Evolutionary conservation across 1,139 yeast genomes (phyloP).

Genomic region (Debaryomyces psychrophilus): DNA sequence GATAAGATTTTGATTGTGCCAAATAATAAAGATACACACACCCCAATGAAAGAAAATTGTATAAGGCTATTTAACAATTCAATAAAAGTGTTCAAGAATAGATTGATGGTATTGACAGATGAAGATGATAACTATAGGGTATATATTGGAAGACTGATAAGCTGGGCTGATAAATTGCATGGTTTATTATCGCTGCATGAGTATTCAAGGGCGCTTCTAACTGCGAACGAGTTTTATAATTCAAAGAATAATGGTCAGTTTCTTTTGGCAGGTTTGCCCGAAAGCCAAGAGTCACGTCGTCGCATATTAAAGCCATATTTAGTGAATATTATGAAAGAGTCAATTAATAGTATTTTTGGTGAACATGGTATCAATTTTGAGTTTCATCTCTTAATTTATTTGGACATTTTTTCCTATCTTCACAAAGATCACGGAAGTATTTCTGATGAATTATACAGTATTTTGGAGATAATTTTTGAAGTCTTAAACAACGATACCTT

Average conservation of each 20-base stretch:
- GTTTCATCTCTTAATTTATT: conserved; percentile 22
- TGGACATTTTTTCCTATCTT: conserved; percentile 29
- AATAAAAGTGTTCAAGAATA: conserved; percentile 31
- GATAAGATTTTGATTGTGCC: neutral
- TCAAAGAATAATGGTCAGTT: conserved; percentile 50
- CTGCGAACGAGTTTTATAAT: conserved; percentile 56
- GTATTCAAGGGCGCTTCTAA: conserved; percentile 57
- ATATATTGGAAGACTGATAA: conserved; percentile 59
- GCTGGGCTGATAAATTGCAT: conserved; percentile 73
- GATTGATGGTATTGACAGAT: conserved; percentile 26
- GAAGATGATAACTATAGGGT: conserved; percentile 28
- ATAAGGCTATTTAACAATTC: conserved; percentile 13
- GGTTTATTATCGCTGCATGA: conserved; percentile 50
- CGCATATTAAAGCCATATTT: conserved; percentile 56
- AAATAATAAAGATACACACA: neutral
- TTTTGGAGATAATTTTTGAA: conserved; percentile 61
- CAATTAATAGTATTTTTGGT: conserved; percentile 45
- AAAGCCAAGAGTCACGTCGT: conserved; percentile 44
- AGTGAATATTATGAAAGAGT: conserved; percentile 56
- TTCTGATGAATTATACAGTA: conserved; percentile 30
- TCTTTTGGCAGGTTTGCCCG: conserved; percentile 57
- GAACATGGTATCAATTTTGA: conserved; percentile 21
- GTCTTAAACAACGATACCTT: conserved; percentile 32
- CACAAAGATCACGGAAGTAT: conserved; percentile 14
- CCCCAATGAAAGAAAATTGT: neutral